phyloP scores from a whole-genome alignment of 495 filamentous ascomycete species.

The Annulohypoxylon maeteangense region DNA sequence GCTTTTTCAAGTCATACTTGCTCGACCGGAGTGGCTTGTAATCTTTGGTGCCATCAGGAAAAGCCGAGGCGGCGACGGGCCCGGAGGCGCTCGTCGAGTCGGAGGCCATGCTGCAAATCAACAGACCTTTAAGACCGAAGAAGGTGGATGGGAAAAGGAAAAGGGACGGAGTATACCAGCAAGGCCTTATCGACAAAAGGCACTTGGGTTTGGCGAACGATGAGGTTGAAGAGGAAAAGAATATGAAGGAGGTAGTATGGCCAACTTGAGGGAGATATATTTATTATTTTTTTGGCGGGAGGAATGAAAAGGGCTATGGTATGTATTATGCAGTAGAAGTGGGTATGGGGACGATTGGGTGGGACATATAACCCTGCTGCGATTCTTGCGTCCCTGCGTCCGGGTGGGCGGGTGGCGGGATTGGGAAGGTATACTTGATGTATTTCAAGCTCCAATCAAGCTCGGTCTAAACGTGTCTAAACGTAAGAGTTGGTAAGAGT shows the following conservation, averaged over 20 bases:
- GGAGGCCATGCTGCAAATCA: slow-evolving; percentile 55
- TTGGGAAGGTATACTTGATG: slow-evolving; percentile 24
- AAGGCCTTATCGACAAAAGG: slow-evolving; percentile 32
- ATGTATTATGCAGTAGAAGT: slow-evolving; percentile 29
- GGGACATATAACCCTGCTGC: slow-evolving; percentile 35
- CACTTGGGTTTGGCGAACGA: slow-evolving; percentile 20
- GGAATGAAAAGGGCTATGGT: slow-evolving; percentile 6
- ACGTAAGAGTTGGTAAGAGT: background rate
- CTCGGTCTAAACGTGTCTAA: slow-evolving; percentile 4
- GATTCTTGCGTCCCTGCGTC: slow-evolving; percentile 23
- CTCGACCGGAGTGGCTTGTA: slow-evolving; percentile 56
- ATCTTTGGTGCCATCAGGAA: slow-evolving; percentile 62
- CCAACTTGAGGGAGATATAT: slow-evolving; percentile 29
- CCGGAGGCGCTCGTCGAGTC: slow-evolving; percentile 47
- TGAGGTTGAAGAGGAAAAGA: slow-evolving; percentile 28
- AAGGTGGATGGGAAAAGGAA: background rate
- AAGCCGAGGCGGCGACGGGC: slow-evolving; percentile 48
- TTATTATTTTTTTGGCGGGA: slow-evolving; percentile 27
- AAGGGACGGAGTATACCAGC: slow-evolving; percentile 10
- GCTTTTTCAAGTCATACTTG: slow-evolving; percentile 62
- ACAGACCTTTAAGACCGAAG: slow-evolving; percentile 1
- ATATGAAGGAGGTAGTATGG: slow-evolving; percentile 2
- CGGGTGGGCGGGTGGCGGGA: slow-evolving; percentile 36
- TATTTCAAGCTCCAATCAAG: background rate
- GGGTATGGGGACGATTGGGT: slow-evolving; percentile 42